phyloP scores from a whole-genome alignment of 257 asterid species.

The Eustoma russellianum region DNA sequence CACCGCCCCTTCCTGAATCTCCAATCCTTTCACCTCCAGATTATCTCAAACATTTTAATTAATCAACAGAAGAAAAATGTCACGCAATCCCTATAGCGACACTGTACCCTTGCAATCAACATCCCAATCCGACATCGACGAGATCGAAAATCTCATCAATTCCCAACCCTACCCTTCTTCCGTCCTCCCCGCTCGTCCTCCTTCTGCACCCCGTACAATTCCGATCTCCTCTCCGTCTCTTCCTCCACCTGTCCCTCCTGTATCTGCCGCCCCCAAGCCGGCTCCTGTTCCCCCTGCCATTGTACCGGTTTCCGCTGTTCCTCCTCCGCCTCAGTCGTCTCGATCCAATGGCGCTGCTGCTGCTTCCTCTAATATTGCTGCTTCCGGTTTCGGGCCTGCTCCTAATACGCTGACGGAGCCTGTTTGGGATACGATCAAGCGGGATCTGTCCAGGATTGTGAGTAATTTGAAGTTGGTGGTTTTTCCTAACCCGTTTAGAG shows the following conservation, averaged over 20 bases:
- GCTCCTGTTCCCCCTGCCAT: constrained; percentile 11
- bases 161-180: constrained; percentile 51
- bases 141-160: constrained; percentile 90
- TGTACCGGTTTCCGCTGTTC: constrained; percentile 15
- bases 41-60: no score
- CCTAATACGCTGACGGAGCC: constrained; percentile 88
- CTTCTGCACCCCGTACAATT: constrained; percentile 75
- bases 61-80: constrained; percentile 27
- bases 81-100: constrained; percentile 40
- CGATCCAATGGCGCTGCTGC: constrained; percentile 7
- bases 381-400: constrained; percentile 57
- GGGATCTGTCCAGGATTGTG: constrained; percentile 81
- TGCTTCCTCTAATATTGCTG: constrained; percentile 14
- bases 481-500: constrained; percentile 85
- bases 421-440: constrained; percentile 85
- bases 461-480: constrained; percentile 90
- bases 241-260: constrained; percentile 17
- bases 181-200: constrained; percentile 72
- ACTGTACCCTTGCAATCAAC: constrained; percentile 72
- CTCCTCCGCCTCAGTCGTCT: constrained; percentile 29
- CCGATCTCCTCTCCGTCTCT: constrained; percentile 40
- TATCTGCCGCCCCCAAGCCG: constrained; percentile 9
- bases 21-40: neutral
- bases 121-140: constrained; percentile 94
- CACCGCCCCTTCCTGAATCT: neutral